Percentiles rank a stretch among this genome's conserved stretches.
Evolutionary conservation across 2,329 filamentous ascomycete genomes (phyloP).

Genomic region (Tympanopsis confertula): DNA sequence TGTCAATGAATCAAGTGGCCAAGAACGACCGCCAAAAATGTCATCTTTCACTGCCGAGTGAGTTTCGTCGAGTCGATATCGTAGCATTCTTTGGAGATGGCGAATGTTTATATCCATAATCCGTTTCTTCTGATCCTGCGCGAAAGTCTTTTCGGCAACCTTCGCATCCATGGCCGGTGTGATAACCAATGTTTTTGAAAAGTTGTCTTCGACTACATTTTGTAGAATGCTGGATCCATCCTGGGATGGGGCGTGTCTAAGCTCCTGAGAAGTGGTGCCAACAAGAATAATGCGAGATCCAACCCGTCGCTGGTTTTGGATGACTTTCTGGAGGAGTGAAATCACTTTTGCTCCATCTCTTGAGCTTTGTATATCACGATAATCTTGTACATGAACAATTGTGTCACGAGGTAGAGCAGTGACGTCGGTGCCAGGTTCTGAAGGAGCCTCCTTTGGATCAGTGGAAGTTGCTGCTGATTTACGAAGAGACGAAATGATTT

Average conservation of each 20-base stretch:
- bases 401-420: too few species aligned
- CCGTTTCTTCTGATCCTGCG: constrained; percentile 27
- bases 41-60: constrained; percentile 6
- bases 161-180: constrained; percentile 26
- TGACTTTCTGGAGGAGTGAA: constrained; percentile 37
- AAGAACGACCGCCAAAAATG: background rate
- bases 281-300: constrained; percentile 48
- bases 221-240: constrained; percentile 7
- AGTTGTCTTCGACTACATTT: constrained; percentile 20
- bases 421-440: too few species aligned
- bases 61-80: background rate
- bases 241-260: constrained; percentile 16
- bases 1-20: background rate
- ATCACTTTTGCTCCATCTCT: constrained; percentile 42
- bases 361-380: constrained; percentile 42
- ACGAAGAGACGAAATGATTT: background rate
- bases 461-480: background rate
- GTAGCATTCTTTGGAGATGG: constrained; percentile 46
- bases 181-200: constrained; percentile 36
- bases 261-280: constrained; percentile 35
- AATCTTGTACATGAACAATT: constrained; percentile 45
- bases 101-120: constrained; percentile 44
- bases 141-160: constrained; percentile 19
- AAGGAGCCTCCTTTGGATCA: background rate
- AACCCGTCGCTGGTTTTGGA: constrained; percentile 36